Evolutionary conservation across 768 basidiomycete genomes (phyloP).

Genomic region (Mycena chlorophos): DNA sequence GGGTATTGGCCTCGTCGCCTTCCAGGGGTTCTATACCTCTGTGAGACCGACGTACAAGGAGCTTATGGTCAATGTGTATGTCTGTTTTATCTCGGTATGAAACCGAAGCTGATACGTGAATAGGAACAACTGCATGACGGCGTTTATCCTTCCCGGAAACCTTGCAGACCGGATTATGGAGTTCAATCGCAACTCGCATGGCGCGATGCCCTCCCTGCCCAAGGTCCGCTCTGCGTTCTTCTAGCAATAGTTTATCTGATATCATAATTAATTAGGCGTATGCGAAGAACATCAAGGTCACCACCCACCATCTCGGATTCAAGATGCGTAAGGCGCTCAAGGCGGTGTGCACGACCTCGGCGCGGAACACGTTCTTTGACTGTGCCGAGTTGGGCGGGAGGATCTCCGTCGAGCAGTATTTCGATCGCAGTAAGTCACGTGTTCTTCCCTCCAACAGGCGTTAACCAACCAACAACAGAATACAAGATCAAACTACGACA

Average conservation of each 20-base stretch:
- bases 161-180: slow-evolving; percentile 57
- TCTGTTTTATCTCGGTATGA: too few species aligned
- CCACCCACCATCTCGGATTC: slow-evolving; percentile 56
- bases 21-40: slow-evolving; percentile 49
- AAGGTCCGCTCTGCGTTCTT: slow-evolving; percentile 16
- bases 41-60: slow-evolving; percentile 49
- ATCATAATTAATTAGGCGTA: slow-evolving; percentile 30
- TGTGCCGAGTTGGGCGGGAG: slow-evolving; percentile 52
- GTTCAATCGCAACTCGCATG: slow-evolving; percentile 45
- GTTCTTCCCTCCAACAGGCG: background rate
- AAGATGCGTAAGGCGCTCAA: slow-evolving; percentile 49
- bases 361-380: slow-evolving; percentile 45
- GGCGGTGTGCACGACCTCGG: slow-evolving; percentile 36
- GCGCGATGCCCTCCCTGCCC: slow-evolving; percentile 47
- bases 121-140: slow-evolving; percentile 57
- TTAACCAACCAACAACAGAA: slow-evolving; percentile 38
- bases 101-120: background rate
- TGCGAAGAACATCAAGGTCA: slow-evolving; percentile 56
- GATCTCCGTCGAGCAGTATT: slow-evolving; percentile 65
- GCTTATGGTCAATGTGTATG: slow-evolving; percentile 56
- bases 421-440: slow-evolving; percentile 49
- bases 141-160: slow-evolving; percentile 60
- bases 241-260: background rate
- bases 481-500: slow-evolving; percentile 40
- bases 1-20: slow-evolving; percentile 24